These are phyloP conservation scores for Apiosordaria backusii DNA, from an alignment of 495 filamentous ascomycete genomes.

Conservation along the genomic window DNA sequence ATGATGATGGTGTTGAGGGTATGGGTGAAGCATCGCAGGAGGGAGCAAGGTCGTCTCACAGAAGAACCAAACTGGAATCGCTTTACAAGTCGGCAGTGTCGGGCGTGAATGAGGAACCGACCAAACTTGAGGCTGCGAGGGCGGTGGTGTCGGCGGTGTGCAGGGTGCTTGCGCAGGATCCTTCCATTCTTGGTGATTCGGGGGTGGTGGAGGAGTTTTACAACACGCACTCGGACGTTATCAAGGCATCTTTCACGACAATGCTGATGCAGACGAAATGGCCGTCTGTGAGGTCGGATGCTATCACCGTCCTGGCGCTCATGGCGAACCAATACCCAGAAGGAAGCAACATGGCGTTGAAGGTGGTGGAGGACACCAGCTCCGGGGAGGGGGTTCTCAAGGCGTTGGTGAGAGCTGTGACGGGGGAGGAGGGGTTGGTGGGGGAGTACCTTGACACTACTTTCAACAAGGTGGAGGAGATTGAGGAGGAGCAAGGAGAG, in stretches of 20 bases:
- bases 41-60: no score
- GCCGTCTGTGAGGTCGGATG: constrained; percentile 67
- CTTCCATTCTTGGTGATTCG: not conserved
- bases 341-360: constrained; percentile 50
- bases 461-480: not conserved
- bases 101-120: constrained; percentile 51
- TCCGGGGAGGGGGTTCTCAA: constrained; percentile 33
- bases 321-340: constrained; percentile 51
- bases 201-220: constrained; percentile 41
- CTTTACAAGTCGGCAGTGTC: not conserved
- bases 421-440: constrained; percentile 22
- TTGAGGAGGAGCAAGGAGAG: constrained; percentile 22
- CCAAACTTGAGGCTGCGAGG: constrained; percentile 65
- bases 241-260: constrained; percentile 54
- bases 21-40: no score
- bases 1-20: no score
- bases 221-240: constrained; percentile 39
- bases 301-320: constrained; percentile 70
- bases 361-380: constrained; percentile 44
- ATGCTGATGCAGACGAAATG: constrained; percentile 67
- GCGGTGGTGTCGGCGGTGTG: not conserved
- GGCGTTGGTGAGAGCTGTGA: constrained; percentile 51
- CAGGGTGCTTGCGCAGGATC: not conserved
- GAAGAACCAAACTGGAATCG: not conserved
- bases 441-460: not conserved